Conservation (phyloP, 768 basidiomycete genomes). For the Tylopilus balloui region DNA sequence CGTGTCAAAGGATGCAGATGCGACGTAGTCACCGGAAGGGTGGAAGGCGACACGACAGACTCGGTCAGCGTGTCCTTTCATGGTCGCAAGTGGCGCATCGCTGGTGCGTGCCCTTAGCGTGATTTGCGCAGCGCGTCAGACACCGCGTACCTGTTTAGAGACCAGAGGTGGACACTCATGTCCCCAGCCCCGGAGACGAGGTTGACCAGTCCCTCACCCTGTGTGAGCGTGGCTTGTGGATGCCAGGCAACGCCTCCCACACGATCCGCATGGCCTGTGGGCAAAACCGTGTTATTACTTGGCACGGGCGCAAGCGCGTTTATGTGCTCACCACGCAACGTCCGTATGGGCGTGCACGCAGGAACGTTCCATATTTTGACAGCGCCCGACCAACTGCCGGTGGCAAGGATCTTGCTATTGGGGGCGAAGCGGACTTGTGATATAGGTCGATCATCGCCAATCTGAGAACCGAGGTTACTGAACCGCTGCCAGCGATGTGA, state of each 20-base stretch:
- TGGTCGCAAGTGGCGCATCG: conserved; percentile 77
- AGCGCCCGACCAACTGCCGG: conserved; percentile 94
- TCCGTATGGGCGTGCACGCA: conserved; percentile 71
- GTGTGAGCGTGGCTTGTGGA: conserved; percentile 80
- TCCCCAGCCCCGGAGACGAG: conserved; percentile 92
- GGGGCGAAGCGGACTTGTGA: conserved; percentile 94
- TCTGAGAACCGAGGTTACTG: conserved; percentile 92
- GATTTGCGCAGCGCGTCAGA: not conserved
- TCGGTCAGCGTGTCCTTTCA: conserved; percentile 87
- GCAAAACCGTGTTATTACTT: conserved; percentile 6
- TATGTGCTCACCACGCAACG: conserved; percentile 58
- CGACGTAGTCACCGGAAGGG: conserved; percentile 90
- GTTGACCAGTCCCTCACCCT: conserved; percentile 63
- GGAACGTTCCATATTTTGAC: conserved; percentile 97
- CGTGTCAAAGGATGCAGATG: conserved; percentile 94
- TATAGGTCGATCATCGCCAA: conserved; percentile 93
- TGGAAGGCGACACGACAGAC: conserved; percentile 96
- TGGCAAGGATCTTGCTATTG: conserved; percentile 81
- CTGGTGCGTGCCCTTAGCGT: conserved; percentile 36
- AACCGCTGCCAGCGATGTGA: conserved; percentile 56
- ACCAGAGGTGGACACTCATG: conserved; percentile 83
- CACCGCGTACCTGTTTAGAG: conserved; percentile 62
- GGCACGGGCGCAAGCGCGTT: not conserved
- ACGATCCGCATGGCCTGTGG: conserved; percentile 77
- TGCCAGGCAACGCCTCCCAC: conserved; percentile 98